Percentiles rank a stretch among this genome's conserved stretches.
Evolutionary conservation across 371 early-diverging fungal genomes (phyloP).

Genomic region (Mortierella sp.): DNA sequence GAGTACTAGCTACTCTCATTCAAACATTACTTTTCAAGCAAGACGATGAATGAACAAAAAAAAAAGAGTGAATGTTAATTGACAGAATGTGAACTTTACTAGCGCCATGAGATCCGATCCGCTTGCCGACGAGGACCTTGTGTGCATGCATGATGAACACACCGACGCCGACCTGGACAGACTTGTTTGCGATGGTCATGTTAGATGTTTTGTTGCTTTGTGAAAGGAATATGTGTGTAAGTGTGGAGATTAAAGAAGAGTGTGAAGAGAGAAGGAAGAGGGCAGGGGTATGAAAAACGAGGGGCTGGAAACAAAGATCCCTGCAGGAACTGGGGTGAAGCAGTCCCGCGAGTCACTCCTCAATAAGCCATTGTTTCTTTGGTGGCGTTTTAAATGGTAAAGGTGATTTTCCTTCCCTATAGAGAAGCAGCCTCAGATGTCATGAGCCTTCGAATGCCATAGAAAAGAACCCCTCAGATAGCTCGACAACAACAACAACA

Average conservation of each 20-base stretch:
- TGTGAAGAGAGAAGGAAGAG: not conserved
- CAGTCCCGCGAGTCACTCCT: no score
- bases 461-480: no score
- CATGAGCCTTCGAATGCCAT: no score
- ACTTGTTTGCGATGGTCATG: slow-evolving; percentile 20
- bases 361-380: no score
- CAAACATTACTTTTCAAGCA: not conserved
- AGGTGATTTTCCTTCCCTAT: no score
- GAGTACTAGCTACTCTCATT: not conserved
- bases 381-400: no score
- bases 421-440: no score
- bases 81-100: slow-evolving; percentile 38
- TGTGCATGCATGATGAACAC: slow-evolving; percentile 47
- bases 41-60: not conserved
- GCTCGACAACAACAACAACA: no score
- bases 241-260: not conserved
- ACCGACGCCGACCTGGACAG: slow-evolving; percentile 56
- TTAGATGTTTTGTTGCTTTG: not conserved
- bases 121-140: slow-evolving; percentile 65
- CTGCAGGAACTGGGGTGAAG: no score
- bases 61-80: not conserved
- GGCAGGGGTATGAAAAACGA: no score
- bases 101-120: slow-evolving; percentile 75
- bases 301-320: no score
- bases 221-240: not conserved